These are phyloP conservation scores for Trametes villosa DNA, from an alignment of 768 basidiomycete genomes.

Conservation along the genomic window DNA sequence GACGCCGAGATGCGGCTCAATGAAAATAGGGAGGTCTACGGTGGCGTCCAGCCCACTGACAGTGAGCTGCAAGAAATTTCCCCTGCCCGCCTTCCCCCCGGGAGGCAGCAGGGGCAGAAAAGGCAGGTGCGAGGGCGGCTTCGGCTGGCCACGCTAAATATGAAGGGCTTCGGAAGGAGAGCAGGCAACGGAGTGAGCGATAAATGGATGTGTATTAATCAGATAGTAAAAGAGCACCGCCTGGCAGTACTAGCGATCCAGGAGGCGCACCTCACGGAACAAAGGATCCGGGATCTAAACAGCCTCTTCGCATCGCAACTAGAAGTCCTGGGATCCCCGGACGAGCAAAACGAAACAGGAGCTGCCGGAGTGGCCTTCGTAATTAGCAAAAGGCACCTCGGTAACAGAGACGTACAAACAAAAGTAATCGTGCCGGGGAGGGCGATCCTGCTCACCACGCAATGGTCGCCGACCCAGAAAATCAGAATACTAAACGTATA, in stretches of 20 bases:
- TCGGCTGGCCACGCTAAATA: not conserved
- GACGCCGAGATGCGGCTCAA: too few relatives aligned
- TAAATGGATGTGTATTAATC: conserved; percentile 2
- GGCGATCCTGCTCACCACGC: not conserved
- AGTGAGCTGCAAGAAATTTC: too few relatives aligned
- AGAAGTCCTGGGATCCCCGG: not conserved
- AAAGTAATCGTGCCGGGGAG: not conserved
- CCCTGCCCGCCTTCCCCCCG: too few relatives aligned
- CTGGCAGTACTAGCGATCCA: not conserved
- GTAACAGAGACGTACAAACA: not conserved
- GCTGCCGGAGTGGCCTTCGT: not conserved
- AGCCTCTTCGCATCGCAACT: not conserved
- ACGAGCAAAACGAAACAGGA: not conserved
- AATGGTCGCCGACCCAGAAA: not conserved
- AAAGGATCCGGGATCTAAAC: not conserved
- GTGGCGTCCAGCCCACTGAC: too few relatives aligned
- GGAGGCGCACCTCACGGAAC: not conserved
- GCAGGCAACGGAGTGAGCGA: not conserved
- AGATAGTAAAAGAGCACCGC: not conserved
- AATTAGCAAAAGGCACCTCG: not conserved
- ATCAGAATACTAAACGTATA: not conserved
- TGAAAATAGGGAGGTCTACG: too few relatives aligned
- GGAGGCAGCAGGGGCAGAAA: too few relatives aligned
- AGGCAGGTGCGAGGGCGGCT: not conserved
- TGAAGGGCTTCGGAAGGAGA: not conserved